Evolutionary conservation across 2,329 filamentous ascomycete species (phyloP).

Genomic region (Microdochium trichocladiopsis): DNA sequence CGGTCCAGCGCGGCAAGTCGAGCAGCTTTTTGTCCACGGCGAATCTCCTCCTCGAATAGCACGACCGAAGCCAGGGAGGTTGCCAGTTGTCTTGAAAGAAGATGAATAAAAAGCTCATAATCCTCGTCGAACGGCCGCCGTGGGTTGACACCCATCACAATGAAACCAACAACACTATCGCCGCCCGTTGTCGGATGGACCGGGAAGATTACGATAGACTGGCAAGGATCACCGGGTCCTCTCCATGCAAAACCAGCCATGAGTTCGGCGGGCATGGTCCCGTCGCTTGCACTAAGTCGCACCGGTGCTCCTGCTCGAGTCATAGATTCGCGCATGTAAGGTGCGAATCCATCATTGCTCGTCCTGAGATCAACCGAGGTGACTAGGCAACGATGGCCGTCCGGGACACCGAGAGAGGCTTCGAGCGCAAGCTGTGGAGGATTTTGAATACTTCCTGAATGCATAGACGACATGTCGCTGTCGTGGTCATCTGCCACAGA

Average conservation of each 20-base stretch:
- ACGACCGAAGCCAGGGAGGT: constrained; percentile 78
- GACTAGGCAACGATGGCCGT: constrained; percentile 54
- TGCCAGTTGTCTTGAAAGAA: constrained; percentile 67
- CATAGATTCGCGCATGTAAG: constrained; percentile 71
- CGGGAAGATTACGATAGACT: constrained; percentile 68
- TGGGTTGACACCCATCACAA: constrained; percentile 74
- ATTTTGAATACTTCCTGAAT: constrained; percentile 57
- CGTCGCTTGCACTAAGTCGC: constrained; percentile 58
- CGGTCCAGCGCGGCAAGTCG: constrained; percentile 69
- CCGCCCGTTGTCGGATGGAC: constrained; percentile 68
- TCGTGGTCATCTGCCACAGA: constrained; percentile 65
- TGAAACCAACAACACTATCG: constrained; percentile 68
- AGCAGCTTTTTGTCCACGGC: constrained; percentile 65
- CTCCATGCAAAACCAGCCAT: constrained; percentile 62
- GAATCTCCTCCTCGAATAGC: constrained; percentile 77
- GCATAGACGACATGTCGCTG: constrained; percentile 64
- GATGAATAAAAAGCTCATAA: constrained; percentile 69
- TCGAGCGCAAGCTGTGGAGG: constrained; percentile 63
- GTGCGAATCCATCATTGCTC: constrained; percentile 66
- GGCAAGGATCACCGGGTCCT: constrained; percentile 65
- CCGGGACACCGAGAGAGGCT: constrained; percentile 61
- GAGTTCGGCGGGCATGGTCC: constrained; percentile 56
- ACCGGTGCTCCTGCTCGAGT: constrained; percentile 56
- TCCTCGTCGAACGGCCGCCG: constrained; percentile 73
- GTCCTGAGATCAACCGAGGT: constrained; percentile 60